These are phyloP conservation scores for Podaxis sp. DNA, from an alignment of 768 basidiomycete species.

Conservation along the genomic window DNA sequence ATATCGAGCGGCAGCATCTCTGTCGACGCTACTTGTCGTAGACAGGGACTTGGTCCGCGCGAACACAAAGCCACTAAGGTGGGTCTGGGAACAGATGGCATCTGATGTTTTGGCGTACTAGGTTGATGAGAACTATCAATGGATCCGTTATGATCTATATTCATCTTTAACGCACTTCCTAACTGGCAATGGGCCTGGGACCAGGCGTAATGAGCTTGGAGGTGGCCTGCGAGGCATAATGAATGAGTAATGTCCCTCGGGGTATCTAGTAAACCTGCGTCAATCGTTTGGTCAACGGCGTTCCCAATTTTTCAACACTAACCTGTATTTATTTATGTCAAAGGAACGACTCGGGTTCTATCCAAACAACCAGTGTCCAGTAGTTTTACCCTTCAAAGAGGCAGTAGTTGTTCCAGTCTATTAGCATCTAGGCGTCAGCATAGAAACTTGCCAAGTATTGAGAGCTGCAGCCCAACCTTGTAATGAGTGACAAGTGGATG, in stretches of 20 bases:
- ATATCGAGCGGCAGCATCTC: constrained; percentile 1
- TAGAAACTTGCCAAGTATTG: not conserved
- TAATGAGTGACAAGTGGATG: not conserved
- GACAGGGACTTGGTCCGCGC: not conserved
- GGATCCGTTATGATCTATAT: constrained; percentile 15
- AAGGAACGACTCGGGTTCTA: constrained; percentile 2
- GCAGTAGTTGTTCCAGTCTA: not conserved
- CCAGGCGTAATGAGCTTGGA: constrained; percentile 63
- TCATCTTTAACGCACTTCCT: constrained; percentile 37
- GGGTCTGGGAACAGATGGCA: constrained; percentile 68
- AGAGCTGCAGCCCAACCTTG: not conserved
- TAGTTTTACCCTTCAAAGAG: not conserved
- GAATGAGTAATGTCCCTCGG: not conserved
- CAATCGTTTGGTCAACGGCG: not conserved
- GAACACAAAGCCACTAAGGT: constrained; percentile 26
- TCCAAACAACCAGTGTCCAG: constrained; percentile 13
- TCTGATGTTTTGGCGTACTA: constrained; percentile 58
- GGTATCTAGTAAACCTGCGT: constrained; percentile 5
- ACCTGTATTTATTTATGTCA: not conserved
- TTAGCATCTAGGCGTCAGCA: not conserved
- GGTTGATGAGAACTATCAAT: constrained; percentile 1
- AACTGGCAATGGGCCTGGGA: constrained; percentile 61
- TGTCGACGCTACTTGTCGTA: constrained; percentile 6
- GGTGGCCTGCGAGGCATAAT: constrained; percentile 69
- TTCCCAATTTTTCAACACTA: not conserved